These are phyloP conservation scores for Naematelia encephala DNA, from an alignment of 768 basidiomycete species.

Conservation along the genomic window DNA sequence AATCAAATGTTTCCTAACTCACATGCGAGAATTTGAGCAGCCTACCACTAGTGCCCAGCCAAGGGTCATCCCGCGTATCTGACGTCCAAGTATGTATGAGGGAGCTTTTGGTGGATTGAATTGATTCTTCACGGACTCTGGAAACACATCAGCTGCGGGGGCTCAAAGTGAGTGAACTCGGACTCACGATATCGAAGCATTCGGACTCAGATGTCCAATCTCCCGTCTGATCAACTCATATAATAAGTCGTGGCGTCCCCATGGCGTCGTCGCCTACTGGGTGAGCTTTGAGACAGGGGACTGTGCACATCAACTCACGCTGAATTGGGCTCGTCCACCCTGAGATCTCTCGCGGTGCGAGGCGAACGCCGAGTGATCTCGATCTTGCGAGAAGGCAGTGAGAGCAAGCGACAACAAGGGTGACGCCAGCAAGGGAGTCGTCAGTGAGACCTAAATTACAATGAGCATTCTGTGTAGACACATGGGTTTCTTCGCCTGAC, in stretches of 20 bases:
- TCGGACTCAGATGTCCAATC: constrained; percentile 65
- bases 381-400: constrained; percentile 67
- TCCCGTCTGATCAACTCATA: constrained; percentile 81
- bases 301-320: constrained; percentile 64
- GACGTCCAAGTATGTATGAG: constrained; percentile 70
- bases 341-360: constrained; percentile 47
- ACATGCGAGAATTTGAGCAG: constrained; percentile 61
- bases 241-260: constrained; percentile 66
- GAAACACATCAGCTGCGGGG: constrained; percentile 12
- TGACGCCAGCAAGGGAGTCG: constrained; percentile 51
- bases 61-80: constrained; percentile 71
- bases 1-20: background rate
- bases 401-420: constrained; percentile 70
- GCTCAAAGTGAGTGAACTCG: background rate
- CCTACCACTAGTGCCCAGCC: constrained; percentile 63
- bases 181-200: constrained; percentile 74
- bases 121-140: constrained; percentile 81
- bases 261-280: constrained; percentile 38
- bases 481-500: constrained; percentile 52
- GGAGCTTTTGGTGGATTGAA: constrained; percentile 74
- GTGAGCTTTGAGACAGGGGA: background rate
- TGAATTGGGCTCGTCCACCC: constrained; percentile 63
- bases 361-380: constrained; percentile 75
- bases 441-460: constrained; percentile 45
- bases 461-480: too few relatives aligned